These are phyloP conservation scores for Trichoderma hamatum DNA, from an alignment of 2,329 filamentous ascomycete species.

Conservation along the genomic window DNA sequence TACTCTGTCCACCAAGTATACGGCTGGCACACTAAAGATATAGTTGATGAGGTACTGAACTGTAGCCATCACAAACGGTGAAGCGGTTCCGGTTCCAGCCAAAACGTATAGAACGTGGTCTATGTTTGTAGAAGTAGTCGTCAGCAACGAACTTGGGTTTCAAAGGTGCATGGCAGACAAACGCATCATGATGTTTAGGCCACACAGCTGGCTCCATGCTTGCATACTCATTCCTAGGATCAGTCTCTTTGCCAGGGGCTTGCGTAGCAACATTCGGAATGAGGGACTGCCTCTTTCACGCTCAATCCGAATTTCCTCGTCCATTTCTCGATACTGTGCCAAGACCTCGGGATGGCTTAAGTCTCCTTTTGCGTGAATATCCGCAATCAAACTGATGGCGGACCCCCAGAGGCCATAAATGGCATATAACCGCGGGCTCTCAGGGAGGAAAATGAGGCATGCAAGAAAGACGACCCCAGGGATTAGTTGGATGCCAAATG, in stretches of 20 bases:
- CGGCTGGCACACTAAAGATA: constrained; percentile 60
- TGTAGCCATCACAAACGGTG: constrained; percentile 60
- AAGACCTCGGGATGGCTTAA: constrained; percentile 61
- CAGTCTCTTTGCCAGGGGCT: constrained; percentile 59
- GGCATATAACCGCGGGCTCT: constrained; percentile 71
- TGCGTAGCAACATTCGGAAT: constrained; percentile 52
- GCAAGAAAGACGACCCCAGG: constrained; percentile 57
- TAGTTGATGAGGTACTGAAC: constrained; percentile 69
- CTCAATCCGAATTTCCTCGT: constrained; percentile 58
- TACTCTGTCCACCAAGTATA: constrained; percentile 61
- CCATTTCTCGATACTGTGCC: constrained; percentile 64
- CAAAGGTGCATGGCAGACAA: constrained; percentile 26
- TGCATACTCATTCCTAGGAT: constrained; percentile 61
- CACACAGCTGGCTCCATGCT: constrained; percentile 62
- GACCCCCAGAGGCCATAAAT: constrained; percentile 69
- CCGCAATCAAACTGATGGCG: constrained; percentile 59
- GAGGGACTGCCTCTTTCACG: constrained; percentile 52
- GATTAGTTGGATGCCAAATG: constrained; percentile 63
- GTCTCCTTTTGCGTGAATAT: constrained; percentile 61
- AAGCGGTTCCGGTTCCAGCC: constrained; percentile 58
- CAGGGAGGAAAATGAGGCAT: constrained; percentile 63
- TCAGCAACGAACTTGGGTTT: constrained; percentile 16
- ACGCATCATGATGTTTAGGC: constrained; percentile 63
- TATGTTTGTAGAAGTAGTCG: constrained; percentile 8
- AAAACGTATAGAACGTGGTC: constrained; percentile 64